A percentile compares a stretch with the other conserved stretches of the same genome.
These are phyloP conservation scores for Sindora glabra DNA, from an alignment of 306 rosid genomes.

Conservation along the genomic window DNA sequence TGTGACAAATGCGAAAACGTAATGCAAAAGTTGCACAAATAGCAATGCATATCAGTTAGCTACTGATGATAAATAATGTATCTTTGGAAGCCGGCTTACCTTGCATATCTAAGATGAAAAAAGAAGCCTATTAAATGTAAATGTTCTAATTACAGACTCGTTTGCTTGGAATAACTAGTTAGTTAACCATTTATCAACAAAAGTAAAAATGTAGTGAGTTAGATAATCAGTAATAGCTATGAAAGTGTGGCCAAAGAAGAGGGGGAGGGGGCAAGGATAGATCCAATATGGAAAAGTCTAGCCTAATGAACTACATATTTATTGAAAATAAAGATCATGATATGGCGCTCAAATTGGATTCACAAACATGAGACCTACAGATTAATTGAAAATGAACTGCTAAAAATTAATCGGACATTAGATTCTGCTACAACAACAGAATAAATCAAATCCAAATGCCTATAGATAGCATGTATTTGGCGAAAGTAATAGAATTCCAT, in stretches of 20 bases:
- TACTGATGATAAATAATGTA: background rate
- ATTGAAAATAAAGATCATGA: no score
- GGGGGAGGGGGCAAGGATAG: background rate
- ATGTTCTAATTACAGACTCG: background rate
- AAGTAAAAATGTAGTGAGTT: background rate
- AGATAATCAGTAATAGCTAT: background rate
- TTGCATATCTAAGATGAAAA: no score
- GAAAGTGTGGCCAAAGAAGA: background rate
- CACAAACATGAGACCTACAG: background rate
- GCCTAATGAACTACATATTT: no score
- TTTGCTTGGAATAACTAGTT: no score
- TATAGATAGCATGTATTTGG: no score
- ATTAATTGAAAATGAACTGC: background rate
- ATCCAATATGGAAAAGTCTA: background rate
- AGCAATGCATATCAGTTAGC: background rate
- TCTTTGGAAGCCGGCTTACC: constrained; percentile 1
- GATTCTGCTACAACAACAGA: background rate
- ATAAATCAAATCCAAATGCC: background rate
- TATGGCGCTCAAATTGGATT: background rate
- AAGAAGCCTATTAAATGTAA: background rate
- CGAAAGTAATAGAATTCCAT: background rate
- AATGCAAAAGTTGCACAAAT: constrained; percentile 12
- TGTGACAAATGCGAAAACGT: background rate
- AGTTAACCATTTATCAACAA: background rate
- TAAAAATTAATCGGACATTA: constrained; percentile 6